Evolutionary conservation across 305 asterid genomes (phyloP).

Genomic region (Solanum hybrid): DNA sequence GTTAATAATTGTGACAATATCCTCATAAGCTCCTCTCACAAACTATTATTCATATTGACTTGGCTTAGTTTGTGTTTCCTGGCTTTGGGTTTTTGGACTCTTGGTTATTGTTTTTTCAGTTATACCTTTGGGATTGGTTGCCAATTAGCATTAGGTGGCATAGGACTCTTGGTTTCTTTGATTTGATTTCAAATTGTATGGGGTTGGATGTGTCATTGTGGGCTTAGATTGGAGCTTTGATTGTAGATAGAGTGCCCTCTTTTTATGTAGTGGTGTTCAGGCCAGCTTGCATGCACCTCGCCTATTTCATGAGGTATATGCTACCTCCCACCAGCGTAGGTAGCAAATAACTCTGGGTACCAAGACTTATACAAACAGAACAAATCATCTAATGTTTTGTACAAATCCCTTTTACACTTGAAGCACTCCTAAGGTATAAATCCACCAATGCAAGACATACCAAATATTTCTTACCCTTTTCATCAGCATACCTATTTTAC

Average conservation of each 20-base stretch:
- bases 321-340: background rate
- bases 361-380: background rate
- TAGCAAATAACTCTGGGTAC: background rate
- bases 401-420: background rate
- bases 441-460: background rate
- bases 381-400: background rate
- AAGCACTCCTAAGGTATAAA: background rate
- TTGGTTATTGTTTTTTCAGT: background rate
- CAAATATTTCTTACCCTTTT: background rate
- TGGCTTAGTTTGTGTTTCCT: background rate
- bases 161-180: background rate
- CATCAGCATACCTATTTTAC: background rate
- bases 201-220: background rate
- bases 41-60: background rate
- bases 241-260: background rate
- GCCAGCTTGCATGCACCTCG: background rate
- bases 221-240: background rate
- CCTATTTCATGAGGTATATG: background rate
- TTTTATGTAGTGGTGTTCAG: background rate
- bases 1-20: background rate
- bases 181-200: background rate
- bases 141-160: background rate
- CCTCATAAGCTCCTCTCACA: background rate
- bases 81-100: background rate
- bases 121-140: background rate